Evolutionary conservation across 169 alveolate species (phyloP), one percentile per base, ranked within the genome.

Genomic region (Eimeria tenella): DNA sequence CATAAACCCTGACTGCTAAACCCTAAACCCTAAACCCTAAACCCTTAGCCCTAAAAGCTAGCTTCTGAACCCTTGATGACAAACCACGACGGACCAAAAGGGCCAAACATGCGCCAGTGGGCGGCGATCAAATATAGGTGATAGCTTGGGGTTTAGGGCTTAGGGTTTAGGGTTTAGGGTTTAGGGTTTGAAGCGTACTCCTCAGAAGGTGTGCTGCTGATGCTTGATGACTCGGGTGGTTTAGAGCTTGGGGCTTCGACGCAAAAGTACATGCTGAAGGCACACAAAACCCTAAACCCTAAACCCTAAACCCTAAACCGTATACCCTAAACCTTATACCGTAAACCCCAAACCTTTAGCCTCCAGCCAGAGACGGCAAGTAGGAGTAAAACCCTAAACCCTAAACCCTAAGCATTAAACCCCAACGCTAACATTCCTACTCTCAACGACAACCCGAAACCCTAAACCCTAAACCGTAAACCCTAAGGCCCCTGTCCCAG

Each of bases 281-380:
- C 83, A 73, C 9, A 55, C 83, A 73, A 25, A 49, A 73, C 83
- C 83, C 83, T 10, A 73, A 73, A 73, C 83, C 75, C 75, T 68
- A 68, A 13, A 68, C 75, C 23, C 83, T 15, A 73, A 25, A 73
- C 83, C 55, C 83, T 73, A 15, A 25, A n/a, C 75, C 11, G 52
- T n/a, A 68, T 21, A 68, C 50, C 50, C 75, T 13, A n/a, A 3
- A 19, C 5, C 11, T 2, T 49, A 58, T 58, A 65, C 75, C 9
- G 50, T 19, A 65, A 65, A 65, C 49, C 75, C 75, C 49, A 19
- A n/a, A 11, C 3, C 9, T 7, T 49, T 5, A 49, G 75, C 49
- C 75, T 65, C 42, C 42, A 6, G 8, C 75, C 75, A 49, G 50
- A 65, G 25, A n/a, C 19, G 50, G 4, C n/a, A n/a, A n/a, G n/a